Evolutionary conservation across 2,329 filamentous ascomycete species (phyloP), one percentile per base, ranked within the genome.

Genomic region (Helminthosporium solani): DNA sequence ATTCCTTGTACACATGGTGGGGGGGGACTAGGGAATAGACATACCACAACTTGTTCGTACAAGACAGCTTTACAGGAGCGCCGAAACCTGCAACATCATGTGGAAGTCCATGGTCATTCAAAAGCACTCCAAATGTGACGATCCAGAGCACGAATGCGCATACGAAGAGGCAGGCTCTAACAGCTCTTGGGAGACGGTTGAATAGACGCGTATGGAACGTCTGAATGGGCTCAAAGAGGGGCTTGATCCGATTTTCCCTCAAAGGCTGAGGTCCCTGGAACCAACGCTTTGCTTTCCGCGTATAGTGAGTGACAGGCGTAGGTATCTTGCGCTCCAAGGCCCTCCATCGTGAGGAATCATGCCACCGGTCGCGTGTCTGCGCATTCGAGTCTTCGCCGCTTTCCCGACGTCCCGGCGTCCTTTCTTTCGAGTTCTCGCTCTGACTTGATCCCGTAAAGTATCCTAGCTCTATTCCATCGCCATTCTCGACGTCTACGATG

Each of bases 41-140:
- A 11, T 74, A 78, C 87, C 87, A 94, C 62, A 87, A 86, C 7
- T 81, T 78, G 38, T 78, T 75, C 14, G 79, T 79, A 66, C 88
- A 94, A 12, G 81, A 75, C 42, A 92, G 79, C 48, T 78, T 75
- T 37, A 78, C 75, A 0, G 87, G 86, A 37, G 73, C 74, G n/a
- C 86, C 87, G 73, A 84, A 87, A 34, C 80, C 84, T n/a, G 76
- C 78, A 41, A 91, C 78, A 53, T 87, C 80, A 19, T 77, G 60
- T 1, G 75, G 70, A 40, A 74, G 70, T 14, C 80, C 77, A 40
- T 83, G 83, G 44, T 79, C 75, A 54, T 82, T 80, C 67, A 88
- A 79, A 27, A 91, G 78, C 21, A 89, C 66, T 19, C 80, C 78
- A 64, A 91, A 91, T 1, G 80, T 73, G 25, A 87, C 67, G 14